Evolutionary conservation across 768 basidiomycete genomes (phyloP).

Genomic region (Hericium erinaceus): DNA sequence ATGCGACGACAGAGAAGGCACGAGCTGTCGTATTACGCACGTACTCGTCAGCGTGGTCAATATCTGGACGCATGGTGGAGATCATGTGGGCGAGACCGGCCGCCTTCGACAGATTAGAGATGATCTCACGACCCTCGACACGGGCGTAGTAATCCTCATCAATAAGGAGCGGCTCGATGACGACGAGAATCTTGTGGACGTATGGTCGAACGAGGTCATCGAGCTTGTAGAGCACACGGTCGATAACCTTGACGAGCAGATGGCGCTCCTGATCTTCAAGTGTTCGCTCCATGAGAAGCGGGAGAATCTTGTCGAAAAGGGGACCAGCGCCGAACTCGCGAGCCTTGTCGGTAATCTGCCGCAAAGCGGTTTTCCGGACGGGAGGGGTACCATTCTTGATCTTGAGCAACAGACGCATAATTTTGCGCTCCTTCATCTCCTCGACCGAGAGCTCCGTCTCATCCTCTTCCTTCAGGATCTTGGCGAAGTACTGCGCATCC

Average conservation of each 20-base stretch:
- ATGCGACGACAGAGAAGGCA: constrained; percentile 97
- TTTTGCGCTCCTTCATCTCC: constrained; percentile 99
- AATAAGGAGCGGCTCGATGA: constrained; percentile 97
- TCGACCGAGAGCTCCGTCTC: constrained; percentile 89
- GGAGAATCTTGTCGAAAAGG: constrained; percentile 96
- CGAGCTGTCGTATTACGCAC: constrained; percentile 98
- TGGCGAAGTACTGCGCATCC: constrained; percentile 96
- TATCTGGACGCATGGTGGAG: constrained; percentile 99
- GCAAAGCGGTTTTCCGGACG: constrained; percentile 92
- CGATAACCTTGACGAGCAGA: constrained; percentile 96
- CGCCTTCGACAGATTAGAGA: constrained; percentile 96
- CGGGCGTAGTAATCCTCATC: constrained; percentile 96
- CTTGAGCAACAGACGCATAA: constrained; percentile 94
- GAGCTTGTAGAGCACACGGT: constrained; percentile 96
- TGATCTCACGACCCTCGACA: constrained; percentile 98
- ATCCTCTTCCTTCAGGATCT: constrained; percentile 92
- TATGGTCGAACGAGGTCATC: constrained; percentile 98
- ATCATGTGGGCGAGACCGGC: constrained; percentile 99
- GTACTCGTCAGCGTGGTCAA: constrained; percentile 98
- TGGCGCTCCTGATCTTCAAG: constrained; percentile 98
- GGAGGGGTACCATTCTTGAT: constrained; percentile 99
- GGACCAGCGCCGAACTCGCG: constrained; percentile 98
- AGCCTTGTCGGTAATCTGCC: constrained; percentile 98
- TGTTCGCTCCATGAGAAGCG: constrained; percentile 94
- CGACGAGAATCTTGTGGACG: constrained; percentile 98